Evolutionary conservation across 2,329 filamentous ascomycete species (phyloP).

Genomic region (Chaetoscypha palmicola): DNA sequence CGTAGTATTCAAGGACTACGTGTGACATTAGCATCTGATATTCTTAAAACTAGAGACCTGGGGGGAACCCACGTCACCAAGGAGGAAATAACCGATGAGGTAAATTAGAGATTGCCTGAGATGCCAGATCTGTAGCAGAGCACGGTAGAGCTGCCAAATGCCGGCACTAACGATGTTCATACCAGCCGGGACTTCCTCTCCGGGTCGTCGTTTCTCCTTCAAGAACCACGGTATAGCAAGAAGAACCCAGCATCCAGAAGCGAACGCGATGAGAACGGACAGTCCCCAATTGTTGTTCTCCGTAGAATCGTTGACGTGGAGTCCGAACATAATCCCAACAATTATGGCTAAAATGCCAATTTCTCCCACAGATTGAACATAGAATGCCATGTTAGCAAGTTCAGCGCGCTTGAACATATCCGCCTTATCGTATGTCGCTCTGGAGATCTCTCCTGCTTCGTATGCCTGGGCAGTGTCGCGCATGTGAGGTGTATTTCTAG

Average conservation of each 20-base stretch:
- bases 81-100: conserved; percentile 59
- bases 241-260: conserved; percentile 55
- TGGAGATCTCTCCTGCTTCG: conserved; percentile 44
- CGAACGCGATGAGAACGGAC: conserved; percentile 58
- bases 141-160: conserved; percentile 54
- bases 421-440: conserved; percentile 52
- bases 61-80: conserved; percentile 43
- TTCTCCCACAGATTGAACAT: conserved; percentile 55
- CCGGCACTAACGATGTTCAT: conserved; percentile 49
- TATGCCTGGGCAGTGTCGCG: conserved; percentile 43
- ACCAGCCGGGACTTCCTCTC: conserved; percentile 38
- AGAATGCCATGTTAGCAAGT: conserved; percentile 57
- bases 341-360: conserved; percentile 57
- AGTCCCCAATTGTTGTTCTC: conserved; percentile 61
- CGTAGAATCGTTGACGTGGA: conserved; percentile 51
- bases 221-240: conserved; percentile 62
- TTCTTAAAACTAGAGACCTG: not conserved
- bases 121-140: conserved; percentile 53
- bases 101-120: conserved; percentile 61
- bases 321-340: conserved; percentile 55
- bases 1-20: conserved; percentile 55
- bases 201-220: conserved; percentile 56
- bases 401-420: conserved; percentile 58
- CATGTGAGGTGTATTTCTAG: conserved; percentile 45
- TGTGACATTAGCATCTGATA: not conserved